Evolutionary conservation across 1,284 basidiomycete genomes (phyloP).

Genomic region (Microbotryum scabiosae): DNA sequence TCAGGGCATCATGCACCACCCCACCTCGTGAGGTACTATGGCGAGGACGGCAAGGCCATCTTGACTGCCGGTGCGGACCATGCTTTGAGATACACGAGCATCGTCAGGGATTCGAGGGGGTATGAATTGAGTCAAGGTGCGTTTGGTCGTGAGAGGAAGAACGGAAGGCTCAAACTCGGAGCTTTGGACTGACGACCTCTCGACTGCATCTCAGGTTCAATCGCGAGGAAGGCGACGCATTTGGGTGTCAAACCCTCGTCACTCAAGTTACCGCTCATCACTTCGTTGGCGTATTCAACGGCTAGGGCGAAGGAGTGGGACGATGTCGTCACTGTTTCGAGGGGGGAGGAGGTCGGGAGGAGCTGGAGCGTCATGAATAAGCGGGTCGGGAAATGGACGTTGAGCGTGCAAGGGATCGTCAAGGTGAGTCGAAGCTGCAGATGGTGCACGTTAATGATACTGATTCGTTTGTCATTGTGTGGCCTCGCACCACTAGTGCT

Average conservation of each 20-base stretch:
- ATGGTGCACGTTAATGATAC: no score
- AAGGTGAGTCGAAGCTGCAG: conserved; percentile 33
- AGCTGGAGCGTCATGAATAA: conserved; percentile 83
- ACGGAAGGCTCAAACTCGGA: background rate
- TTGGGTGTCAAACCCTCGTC: conserved; percentile 69
- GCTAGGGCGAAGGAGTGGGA: conserved; percentile 67
- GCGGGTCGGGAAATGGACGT: conserved; percentile 58
- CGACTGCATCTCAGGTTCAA: conserved; percentile 50
- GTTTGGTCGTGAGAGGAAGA: conserved; percentile 7
- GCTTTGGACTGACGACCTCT: conserved; percentile 5
- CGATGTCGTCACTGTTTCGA: conserved; percentile 83
- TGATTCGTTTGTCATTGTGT: background rate
- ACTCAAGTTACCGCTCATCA: conserved; percentile 50
- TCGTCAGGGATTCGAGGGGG: conserved; percentile 85
- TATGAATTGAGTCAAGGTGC: conserved; percentile 90
- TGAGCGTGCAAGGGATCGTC: conserved; percentile 46
- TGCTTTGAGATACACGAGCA: conserved; percentile 77
- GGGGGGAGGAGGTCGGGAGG: conserved; percentile 61
- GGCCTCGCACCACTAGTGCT: conserved; percentile 48
- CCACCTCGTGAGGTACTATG: conserved; percentile 87
- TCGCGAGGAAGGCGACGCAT: conserved; percentile 73
- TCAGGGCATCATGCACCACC: conserved; percentile 89
- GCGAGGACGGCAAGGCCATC: conserved; percentile 89
- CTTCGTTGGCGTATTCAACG: conserved; percentile 23
- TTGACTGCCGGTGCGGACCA: conserved; percentile 72